Base-by-base conservation (phyloP, 805 yeast genomes). In the Brettanomyces bruxellensis region DNA sequence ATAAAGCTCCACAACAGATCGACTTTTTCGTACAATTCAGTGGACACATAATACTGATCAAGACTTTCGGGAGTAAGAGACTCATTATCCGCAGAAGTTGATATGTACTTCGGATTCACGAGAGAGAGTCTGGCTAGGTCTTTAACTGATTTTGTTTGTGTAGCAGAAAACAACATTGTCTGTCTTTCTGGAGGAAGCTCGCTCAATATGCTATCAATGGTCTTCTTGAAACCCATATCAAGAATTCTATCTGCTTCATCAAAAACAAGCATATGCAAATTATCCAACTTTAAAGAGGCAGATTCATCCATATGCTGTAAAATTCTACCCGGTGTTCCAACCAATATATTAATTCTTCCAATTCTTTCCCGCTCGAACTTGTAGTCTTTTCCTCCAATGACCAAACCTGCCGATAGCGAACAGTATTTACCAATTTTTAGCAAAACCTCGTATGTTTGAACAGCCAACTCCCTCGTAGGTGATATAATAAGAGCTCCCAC, bases 231-330 rank as follows among this genome's bases (percentile, higher is more conserved):
- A 6, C 96, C 96, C 95, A 90, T 86, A 65, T 89, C 97, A 55
- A 89, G 68, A 56, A 93, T 86, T 54, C 96, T 71, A 60, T 89
- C 97, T 0, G 96, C 96, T 64, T 89, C 97, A 63, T 89, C 97
- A 45, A 89, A 65, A 2, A 89, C 89, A 40, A 89, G 66, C 59
- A 83, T 76, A 63, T 89, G 91, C 50, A 89, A 66, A 58, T 86
- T 86, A 23, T 80, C 70, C 8, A 83, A 68, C 55, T 83, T 90
- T 61, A 89, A 75, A 1, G 88, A 88, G 1, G 83, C 83, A 6
- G 95, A 81, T 60, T 90, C 95, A 61, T 90, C 95, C 77, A 89
- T 74, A 60, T 89, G 96, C 60, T 89, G 97, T 41, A 90, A 69
- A 18, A 89, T 66, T 61, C 97, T 73, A 3, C 97, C 97, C 0